Conservation (phyloP, 108 stramenopile species). For the Cyclotella choctawhatcheeana region DNA sequence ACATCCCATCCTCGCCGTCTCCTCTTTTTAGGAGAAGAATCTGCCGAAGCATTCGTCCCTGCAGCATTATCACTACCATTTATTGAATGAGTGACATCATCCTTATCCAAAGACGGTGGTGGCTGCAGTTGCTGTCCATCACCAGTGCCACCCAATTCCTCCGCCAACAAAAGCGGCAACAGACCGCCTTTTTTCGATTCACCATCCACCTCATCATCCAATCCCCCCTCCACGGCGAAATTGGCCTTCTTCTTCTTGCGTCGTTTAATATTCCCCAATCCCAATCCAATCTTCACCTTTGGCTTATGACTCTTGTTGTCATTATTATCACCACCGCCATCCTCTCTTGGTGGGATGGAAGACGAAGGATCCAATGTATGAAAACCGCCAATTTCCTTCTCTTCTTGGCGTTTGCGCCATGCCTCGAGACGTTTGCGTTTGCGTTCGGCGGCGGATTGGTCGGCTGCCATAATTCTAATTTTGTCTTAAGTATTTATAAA, state of each 20-base stretch:
- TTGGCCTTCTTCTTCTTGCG: conserved; percentile 35
- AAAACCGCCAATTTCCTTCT: conserved; percentile 31
- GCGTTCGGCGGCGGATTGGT: conserved; percentile 65
- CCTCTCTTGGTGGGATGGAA: no score
- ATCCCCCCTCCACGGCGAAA: background rate
- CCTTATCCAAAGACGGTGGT: no score
- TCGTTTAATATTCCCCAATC: conserved; percentile 15
- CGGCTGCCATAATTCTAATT: background rate
- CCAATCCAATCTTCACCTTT: conserved; percentile 43
- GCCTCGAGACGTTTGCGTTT: conserved; percentile 87
- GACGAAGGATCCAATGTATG: conserved; percentile 5
- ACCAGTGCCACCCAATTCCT: conserved; percentile 23
- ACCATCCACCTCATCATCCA: no score
- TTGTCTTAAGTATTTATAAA: no score
- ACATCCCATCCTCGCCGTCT: conserved; percentile 66
- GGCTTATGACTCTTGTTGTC: background rate
- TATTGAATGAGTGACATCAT: no score
- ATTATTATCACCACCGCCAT: background rate
- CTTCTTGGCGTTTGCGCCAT: conserved; percentile 76
- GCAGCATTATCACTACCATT: background rate
- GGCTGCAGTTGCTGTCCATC: no score
- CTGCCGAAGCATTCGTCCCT: conserved; percentile 1
- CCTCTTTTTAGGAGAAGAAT: conserved; percentile 55
- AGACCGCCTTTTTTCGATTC: conserved; percentile 15
- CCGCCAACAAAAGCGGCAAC: conserved; percentile 33